phyloP scores from a whole-genome alignment of 164 flowering plant genomes.

The Umbilicus rupestris region DNA sequence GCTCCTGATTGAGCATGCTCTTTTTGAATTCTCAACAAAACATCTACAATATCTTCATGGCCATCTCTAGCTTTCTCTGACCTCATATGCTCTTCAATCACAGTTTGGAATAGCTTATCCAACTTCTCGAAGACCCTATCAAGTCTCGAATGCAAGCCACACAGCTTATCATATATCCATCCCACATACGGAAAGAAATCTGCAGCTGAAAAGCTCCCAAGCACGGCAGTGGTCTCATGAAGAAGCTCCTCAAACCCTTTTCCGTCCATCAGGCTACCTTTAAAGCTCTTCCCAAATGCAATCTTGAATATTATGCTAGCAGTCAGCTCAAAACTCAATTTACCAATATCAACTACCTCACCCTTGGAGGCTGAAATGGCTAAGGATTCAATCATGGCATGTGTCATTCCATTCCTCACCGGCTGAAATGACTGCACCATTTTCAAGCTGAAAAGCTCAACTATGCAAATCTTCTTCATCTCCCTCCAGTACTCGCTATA shows the following conservation, averaged over 20 bases:
- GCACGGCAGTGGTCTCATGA: conserved; percentile 8
- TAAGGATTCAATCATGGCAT: neutral
- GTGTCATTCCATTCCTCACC: neutral
- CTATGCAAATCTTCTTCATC: neutral
- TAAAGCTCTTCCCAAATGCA: conserved; percentile 23
- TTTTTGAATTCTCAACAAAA: conserved; percentile 6
- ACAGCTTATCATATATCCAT: conserved; percentile 4
- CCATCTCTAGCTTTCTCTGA: neutral
- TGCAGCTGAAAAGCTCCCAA: neutral
- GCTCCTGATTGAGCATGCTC: neutral
- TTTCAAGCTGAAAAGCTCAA: neutral
- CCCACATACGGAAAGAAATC: conserved; percentile 9
- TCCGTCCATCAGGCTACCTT: conserved; percentile 5
- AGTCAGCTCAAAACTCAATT: conserved; percentile 11
- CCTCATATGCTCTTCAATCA: conserved; percentile 6
- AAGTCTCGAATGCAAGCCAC: neutral
- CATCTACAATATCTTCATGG: conserved; percentile 4
- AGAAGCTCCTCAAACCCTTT: conserved; percentile 12
- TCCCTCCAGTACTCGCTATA: neutral
- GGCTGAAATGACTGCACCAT: neutral
- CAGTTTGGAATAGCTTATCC: conserved; percentile 2
- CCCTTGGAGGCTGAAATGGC: neutral
- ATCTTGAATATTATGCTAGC: conserved; percentile 13
- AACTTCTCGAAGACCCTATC: conserved; percentile 2
- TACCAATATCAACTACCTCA: conserved; percentile 10